Percentiles rank a stretch among this genome's conserved stretches.
Conservation (phyloP, 768 basidiomycete species). For the Boletus rufocinnamomeus region DNA sequence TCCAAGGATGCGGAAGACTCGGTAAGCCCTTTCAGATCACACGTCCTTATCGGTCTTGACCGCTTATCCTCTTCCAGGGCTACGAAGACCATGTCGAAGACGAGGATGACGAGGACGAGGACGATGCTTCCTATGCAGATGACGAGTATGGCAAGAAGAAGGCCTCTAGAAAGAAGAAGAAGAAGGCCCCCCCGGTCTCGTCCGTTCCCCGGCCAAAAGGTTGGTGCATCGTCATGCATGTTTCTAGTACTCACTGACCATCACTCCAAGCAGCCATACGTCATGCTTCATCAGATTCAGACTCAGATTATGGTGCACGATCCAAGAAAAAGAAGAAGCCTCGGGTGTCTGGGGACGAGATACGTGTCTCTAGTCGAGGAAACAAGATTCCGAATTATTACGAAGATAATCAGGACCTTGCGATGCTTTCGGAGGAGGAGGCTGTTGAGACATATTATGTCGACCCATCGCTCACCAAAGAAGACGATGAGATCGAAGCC, state of each 20-base stretch:
- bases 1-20: slow-evolving; percentile 36
- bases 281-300: slow-evolving; percentile 71
- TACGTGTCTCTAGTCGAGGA: slow-evolving; percentile 75
- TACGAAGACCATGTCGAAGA: slow-evolving; percentile 56
- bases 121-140: slow-evolving; percentile 78
- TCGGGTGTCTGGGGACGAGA: slow-evolving; percentile 59
- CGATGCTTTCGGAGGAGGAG: slow-evolving; percentile 64
- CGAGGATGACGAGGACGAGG: slow-evolving; percentile 68
- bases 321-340: slow-evolving; percentile 84
- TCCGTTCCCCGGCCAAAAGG: slow-evolving; percentile 59
- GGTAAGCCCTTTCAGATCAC: slow-evolving; percentile 21
- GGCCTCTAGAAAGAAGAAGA: slow-evolving; percentile 68
- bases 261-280: slow-evolving; percentile 47
- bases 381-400: slow-evolving; percentile 83
- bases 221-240: slow-evolving; percentile 31
- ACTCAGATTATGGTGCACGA: slow-evolving; percentile 84
- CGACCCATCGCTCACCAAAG: slow-evolving; percentile 52
- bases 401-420: slow-evolving; percentile 76
- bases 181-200: slow-evolving; percentile 41
- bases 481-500: slow-evolving; percentile 90
- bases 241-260: slow-evolving; percentile 7
- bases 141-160: slow-evolving; percentile 76
- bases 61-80: slow-evolving; percentile 52
- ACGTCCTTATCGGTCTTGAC: slow-evolving; percentile 20
- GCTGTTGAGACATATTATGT: slow-evolving; percentile 54